Conservation (phyloP, 495 filamentous ascomycete species). For the Podospora pseudocomata region DNA sequence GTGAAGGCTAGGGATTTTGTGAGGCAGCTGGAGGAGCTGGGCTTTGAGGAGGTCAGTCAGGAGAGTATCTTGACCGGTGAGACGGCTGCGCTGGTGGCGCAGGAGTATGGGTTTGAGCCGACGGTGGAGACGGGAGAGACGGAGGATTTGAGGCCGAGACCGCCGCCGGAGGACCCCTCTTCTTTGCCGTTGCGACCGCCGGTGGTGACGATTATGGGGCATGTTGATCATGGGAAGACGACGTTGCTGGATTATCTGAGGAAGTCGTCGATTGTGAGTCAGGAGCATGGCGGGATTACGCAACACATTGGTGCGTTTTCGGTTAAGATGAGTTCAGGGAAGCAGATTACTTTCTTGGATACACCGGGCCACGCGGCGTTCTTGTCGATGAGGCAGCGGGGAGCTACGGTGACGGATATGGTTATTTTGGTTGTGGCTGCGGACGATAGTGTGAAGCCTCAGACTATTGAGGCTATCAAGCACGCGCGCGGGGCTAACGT, state of each 20-base stretch:
- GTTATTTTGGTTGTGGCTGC: slow-evolving; percentile 94
- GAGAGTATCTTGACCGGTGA: slow-evolving; percentile 86
- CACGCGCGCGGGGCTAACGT: slow-evolving; percentile 88
- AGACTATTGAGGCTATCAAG: slow-evolving; percentile 94
- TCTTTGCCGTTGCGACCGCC: slow-evolving; percentile 72
- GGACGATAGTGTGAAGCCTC: slow-evolving; percentile 96
- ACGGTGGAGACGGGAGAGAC: slow-evolving; percentile 65
- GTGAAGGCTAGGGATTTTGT: slow-evolving; percentile 70
- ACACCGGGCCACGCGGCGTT: slow-evolving; percentile 97
- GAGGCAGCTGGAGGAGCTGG: slow-evolving; percentile 67
- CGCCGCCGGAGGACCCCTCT: slow-evolving; percentile 67
- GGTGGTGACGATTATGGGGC: slow-evolving; percentile 99
- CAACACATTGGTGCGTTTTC: slow-evolving; percentile 99
- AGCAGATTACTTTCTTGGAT: slow-evolving; percentile 92
- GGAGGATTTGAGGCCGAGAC: slow-evolving; percentile 70
- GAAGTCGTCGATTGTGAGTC: slow-evolving; percentile 82
- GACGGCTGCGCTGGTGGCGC: slow-evolving; percentile 82
- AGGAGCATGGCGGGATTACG: slow-evolving; percentile 95
- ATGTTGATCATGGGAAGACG: slow-evolving; percentile 98
- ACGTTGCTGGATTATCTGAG: slow-evolving; percentile 92
- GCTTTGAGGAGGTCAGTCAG: slow-evolving; percentile 75
- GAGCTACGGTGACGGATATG: slow-evolving; percentile 94
- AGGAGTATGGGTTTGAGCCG: slow-evolving; percentile 91
- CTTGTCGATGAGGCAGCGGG: slow-evolving; percentile 89
- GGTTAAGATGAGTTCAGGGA: slow-evolving; percentile 77